Base-by-base conservation (phyloP, 2,329 filamentous ascomycete genomes). In the Calonectria naviculata region DNA sequence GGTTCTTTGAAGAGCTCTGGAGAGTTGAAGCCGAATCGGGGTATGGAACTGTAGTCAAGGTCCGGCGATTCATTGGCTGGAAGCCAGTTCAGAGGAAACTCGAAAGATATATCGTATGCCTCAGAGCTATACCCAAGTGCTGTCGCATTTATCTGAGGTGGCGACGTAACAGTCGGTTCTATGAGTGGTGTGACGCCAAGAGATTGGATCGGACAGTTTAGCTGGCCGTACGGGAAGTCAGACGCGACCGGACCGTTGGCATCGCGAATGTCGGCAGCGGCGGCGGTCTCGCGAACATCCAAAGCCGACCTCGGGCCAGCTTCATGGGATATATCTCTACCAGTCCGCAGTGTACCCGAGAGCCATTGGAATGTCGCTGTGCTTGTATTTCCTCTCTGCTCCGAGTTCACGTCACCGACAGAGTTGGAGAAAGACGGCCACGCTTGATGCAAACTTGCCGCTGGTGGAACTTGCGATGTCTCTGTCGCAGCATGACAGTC, bases 1-100 rank as follows among this genome's bases (percentile, higher is more conserved):
- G 26, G 15, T 17, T 56, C 46, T 5, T 38, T 28, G 8, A 66
- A 60, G 15, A 68, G 44, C 42, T 67, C 1, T 65, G 42, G 12
- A 5, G 61, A 54, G 29, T 49, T 64, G 21, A 49, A 64, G 1
- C 61, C 61, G 17, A 65, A 54, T 1, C 46, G 24, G 17, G 47
- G 62, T 26, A 76, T 74, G 0, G 73, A 76, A 24, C 31, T 73
- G 21, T 78, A 78, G 36, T 78, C 77, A 7, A 78, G 67, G 15
- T 78, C 74, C 6, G 73, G 70, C 4, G 62, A 54, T 21, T 78
- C 70, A 31, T 79, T 72, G 17, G 76, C 62, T 15, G 74, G 74
- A 5, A 79, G 28, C 78, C 78, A 79, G n/a, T 79, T 79, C 31
- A 79, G 74, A 0, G 71, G 69, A 15, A 76, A 70, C 21, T 77